A percentile compares a stretch with the other conserved stretches of the same genome.
Evolutionary conservation across 2,329 filamentous ascomycete genomes (phyloP).

Genomic region (Claviceps sp.): DNA sequence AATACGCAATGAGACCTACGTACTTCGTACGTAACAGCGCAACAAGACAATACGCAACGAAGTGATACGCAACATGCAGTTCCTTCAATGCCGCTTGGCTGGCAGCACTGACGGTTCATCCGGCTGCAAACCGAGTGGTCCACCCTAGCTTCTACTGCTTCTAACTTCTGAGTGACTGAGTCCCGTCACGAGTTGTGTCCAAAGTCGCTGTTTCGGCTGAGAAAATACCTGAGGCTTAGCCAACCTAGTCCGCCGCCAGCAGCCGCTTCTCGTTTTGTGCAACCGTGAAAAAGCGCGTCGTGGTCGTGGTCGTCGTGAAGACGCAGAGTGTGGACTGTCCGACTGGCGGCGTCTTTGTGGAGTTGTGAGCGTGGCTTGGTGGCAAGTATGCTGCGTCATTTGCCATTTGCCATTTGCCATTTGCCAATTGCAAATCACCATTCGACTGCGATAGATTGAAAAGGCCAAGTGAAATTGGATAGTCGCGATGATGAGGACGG

Average conservation of each 20-base stretch:
- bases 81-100: neutral
- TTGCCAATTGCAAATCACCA: neutral
- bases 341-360: neutral
- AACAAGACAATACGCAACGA: too few relatives aligned
- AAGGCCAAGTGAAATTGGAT: neutral
- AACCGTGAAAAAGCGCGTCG: neutral
- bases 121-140: conserved; percentile 24
- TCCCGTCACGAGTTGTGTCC: too few relatives aligned
- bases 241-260: conserved; percentile 10
- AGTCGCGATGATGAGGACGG: neutral
- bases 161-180: too few relatives aligned
- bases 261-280: neutral
- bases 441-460: neutral
- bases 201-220: too few relatives aligned
- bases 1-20: too few relatives aligned
- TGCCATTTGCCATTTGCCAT: neutral
- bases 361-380: neutral
- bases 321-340: neutral
- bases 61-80: too few relatives aligned
- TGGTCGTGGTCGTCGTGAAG: neutral
- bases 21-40: too few relatives aligned
- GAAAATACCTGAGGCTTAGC: conserved; percentile 4
- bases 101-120: conserved; percentile 11
- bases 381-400: neutral
- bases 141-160: conserved; percentile 14